A percentile compares a stretch with the other conserved stretches of the same genome.
Evolutionary conservation across 768 basidiomycete species (phyloP).

Genomic region (Termitomyces sp.): DNA sequence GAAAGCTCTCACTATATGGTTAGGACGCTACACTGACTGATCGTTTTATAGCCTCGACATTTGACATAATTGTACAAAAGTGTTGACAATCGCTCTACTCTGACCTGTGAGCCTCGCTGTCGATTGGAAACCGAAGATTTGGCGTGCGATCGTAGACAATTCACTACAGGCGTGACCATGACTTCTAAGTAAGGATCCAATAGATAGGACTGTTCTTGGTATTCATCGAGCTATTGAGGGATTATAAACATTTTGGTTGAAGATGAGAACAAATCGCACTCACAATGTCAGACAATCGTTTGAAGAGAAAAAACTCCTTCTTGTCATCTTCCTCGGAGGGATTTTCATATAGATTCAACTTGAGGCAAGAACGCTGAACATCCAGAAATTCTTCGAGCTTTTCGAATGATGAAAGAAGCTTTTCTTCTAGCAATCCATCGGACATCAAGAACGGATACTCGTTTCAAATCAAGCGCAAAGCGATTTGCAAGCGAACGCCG

Average conservation of each 20-base stretch:
- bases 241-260: not conserved
- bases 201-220: conserved; percentile 91
- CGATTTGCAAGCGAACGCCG: too few relatives aligned
- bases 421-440: conserved; percentile 37
- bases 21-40: conserved; percentile 52
- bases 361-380: conserved; percentile 45
- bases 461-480: too few relatives aligned
- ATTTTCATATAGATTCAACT: conserved; percentile 36
- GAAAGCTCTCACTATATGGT: conserved; percentile 1
- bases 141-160: conserved; percentile 52
- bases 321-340: conserved; percentile 37
- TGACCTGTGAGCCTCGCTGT: conserved; percentile 24
- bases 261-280: conserved; percentile 17
- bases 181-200: conserved; percentile 84
- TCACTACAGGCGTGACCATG: conserved; percentile 72
- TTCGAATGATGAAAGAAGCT: conserved; percentile 52
- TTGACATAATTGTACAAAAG: conserved; percentile 82
- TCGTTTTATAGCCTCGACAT: conserved; percentile 84
- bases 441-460: conserved; percentile 12
- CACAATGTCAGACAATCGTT: conserved; percentile 47
- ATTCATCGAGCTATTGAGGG: conserved; percentile 66
- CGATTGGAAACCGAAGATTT: conserved; percentile 30
- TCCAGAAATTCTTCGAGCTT: conserved; percentile 53
- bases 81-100: conserved; percentile 47
- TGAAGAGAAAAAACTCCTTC: conserved; percentile 33